Evolutionary conservation across 805 yeast species (phyloP).

Genomic region (Zygotorulaspora chibaensis): DNA sequence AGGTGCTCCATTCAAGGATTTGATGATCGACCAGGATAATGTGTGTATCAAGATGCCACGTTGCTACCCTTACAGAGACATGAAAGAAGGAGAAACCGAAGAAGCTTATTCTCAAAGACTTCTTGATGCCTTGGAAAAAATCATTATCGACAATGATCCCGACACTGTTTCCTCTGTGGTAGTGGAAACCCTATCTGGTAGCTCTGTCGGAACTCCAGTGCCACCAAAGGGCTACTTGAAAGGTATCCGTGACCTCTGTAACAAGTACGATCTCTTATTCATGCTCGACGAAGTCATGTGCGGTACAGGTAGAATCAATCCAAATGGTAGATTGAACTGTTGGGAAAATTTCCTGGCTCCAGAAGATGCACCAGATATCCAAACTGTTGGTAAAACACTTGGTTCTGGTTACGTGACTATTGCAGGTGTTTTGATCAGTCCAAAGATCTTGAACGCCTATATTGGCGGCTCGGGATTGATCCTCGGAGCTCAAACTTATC

Average conservation of each 20-base stretch:
- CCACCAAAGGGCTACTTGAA: conserved; percentile 46
- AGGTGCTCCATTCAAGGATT: conserved; percentile 33
- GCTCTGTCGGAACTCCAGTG: conserved; percentile 43
- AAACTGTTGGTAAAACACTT: conserved; percentile 46
- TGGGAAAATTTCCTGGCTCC: conserved; percentile 42
- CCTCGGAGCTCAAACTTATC: conserved; percentile 50
- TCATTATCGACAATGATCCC: conserved; percentile 42
- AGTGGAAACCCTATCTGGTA: conserved; percentile 46
- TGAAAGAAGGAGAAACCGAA: conserved; percentile 36
- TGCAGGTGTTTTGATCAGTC: conserved; percentile 44
- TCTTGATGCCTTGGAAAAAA: conserved; percentile 40
- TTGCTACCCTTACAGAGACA: conserved; percentile 36
- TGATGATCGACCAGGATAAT: conserved; percentile 25
- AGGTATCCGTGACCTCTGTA: conserved; percentile 44
- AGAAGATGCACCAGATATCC: conserved; percentile 44
- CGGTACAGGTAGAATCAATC: conserved; percentile 48
- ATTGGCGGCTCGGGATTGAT: conserved; percentile 40
- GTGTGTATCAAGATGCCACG: conserved; percentile 31
- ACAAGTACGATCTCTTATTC: conserved; percentile 48
- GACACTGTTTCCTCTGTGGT: conserved; percentile 41
- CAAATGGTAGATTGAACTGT: conserved; percentile 42
- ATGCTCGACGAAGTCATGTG: conserved; percentile 56
- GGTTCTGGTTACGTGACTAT: conserved; percentile 49
- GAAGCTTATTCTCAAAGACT: conserved; percentile 39
- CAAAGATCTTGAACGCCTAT: conserved; percentile 38